Conservation (phyloP, 73 alveolate species). For the Symbiodinium natans region DNA sequence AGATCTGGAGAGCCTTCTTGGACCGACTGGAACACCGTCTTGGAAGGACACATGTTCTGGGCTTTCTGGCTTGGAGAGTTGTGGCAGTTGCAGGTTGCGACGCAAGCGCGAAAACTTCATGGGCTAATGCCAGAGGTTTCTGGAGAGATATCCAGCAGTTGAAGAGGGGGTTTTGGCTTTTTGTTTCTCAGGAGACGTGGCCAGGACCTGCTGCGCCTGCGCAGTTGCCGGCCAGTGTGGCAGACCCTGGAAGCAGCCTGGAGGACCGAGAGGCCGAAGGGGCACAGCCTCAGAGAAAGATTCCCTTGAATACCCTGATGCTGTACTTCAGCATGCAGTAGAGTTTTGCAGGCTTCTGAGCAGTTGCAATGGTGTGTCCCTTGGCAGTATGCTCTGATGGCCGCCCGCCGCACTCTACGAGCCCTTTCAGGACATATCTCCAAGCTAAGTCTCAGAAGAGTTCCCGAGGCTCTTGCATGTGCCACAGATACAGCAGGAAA, state of each 20-base stretch:
- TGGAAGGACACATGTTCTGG: constrained; percentile 2
- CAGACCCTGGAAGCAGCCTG: background rate
- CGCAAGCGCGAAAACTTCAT: background rate
- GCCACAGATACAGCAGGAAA: too few relatives aligned
- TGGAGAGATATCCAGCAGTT: background rate
- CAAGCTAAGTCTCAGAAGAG: too few relatives aligned
- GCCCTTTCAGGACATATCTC: background rate
- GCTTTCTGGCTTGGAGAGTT: too few relatives aligned
- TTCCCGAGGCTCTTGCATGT: too few relatives aligned
- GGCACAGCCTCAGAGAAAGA: too few relatives aligned
- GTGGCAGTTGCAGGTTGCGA: too few relatives aligned
- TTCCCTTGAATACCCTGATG: too few relatives aligned
- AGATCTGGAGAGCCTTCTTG: constrained; percentile 35
- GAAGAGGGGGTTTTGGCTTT: background rate
- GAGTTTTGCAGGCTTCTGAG: background rate
- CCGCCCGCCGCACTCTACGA: background rate
- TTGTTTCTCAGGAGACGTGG: background rate
- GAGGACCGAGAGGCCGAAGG: background rate
- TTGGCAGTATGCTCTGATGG: background rate
- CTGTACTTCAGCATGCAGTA: background rate
- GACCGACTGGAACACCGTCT: constrained; percentile 12
- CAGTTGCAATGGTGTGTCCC: background rate
- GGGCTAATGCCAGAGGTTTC: too few relatives aligned
- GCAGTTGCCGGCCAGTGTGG: background rate
- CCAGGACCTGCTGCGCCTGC: background rate